A percentile compares a stretch with the other conserved stretches of the same genome.
These are phyloP conservation scores for Apiospora sp. DNA, from an alignment of 2,329 filamentous ascomycete genomes.

Conservation along the genomic window DNA sequence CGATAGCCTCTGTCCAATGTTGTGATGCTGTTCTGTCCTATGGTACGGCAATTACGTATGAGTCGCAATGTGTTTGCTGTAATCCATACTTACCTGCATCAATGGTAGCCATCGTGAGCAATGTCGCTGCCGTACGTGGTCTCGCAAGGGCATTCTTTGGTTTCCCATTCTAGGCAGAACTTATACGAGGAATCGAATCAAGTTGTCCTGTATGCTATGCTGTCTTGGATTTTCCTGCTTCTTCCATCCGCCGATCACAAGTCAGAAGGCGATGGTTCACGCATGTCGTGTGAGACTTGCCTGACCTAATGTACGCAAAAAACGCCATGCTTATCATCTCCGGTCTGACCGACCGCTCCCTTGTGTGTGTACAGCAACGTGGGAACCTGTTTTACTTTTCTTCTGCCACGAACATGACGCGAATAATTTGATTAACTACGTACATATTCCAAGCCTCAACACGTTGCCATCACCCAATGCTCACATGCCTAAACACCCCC, in stretches of 20 bases:
- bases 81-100: too few species aligned
- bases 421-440: not conserved
- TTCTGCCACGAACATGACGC: slow-evolving; percentile 4
- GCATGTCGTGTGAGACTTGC: not conserved
- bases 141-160: not conserved
- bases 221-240: not conserved
- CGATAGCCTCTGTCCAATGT: too few species aligned
- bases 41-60: too few species aligned
- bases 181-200: not conserved
- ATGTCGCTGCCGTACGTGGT: not conserved
- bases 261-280: slow-evolving; percentile 13
- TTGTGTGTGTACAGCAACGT: slow-evolving; percentile 2
- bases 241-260: not conserved
- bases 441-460: not conserved
- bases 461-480: not conserved
- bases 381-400: slow-evolving; percentile 1
- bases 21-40: not conserved
- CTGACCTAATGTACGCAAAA: slow-evolving; percentile 6
- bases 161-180: not conserved
- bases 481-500: not conserved
- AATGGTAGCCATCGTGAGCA: too few species aligned
- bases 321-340: slow-evolving; percentile 13
- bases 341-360: not conserved
- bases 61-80: too few species aligned
- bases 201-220: not conserved